Percentiles rank a stretch among this genome's conserved stretches.
Evolutionary conservation across 192 early-diverging fungal genomes (phyloP).

Genomic region (Phlyctochytrium arcticum): DNA sequence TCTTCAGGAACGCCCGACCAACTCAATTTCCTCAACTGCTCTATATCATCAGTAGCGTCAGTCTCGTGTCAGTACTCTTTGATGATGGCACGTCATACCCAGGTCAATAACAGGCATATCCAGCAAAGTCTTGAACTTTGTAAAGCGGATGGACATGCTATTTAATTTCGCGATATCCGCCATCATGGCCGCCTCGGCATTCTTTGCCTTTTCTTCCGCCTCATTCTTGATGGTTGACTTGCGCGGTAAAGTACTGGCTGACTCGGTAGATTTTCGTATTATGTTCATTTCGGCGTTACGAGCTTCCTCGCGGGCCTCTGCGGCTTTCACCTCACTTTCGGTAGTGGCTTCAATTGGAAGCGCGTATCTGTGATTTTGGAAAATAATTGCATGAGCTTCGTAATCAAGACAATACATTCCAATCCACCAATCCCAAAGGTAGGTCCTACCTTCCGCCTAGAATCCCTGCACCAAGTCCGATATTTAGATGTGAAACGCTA

Average conservation of each 20-base stretch:
- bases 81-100: conserved; percentile 17
- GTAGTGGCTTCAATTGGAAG: background rate
- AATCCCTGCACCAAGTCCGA: conserved; percentile 28
- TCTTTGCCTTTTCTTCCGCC: conserved; percentile 9
- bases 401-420: background rate
- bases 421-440: background rate
- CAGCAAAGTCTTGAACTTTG: conserved; percentile 58
- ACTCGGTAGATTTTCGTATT: conserved; percentile 10
- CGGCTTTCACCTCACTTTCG: conserved; percentile 14
- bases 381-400: background rate
- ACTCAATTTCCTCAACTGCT: conserved; percentile 73
- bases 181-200: conserved; percentile 46
- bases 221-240: background rate
- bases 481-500: conserved; percentile 16
- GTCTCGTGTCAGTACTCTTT: background rate
- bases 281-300: conserved; percentile 18
- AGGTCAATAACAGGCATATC: conserved; percentile 53
- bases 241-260: background rate
- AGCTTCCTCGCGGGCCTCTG: conserved; percentile 7
- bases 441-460: conserved; percentile 24
- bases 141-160: conserved; percentile 46
- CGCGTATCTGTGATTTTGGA: background rate
- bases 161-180: conserved; percentile 50
- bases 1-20: conserved; percentile 92
- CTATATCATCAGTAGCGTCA: conserved; percentile 7